Evolutionary conservation across 352 stramenopile genomes (phyloP), one percentile per base, ranked within the genome.

Genomic region (Globisporangium abappressorium): DNA sequence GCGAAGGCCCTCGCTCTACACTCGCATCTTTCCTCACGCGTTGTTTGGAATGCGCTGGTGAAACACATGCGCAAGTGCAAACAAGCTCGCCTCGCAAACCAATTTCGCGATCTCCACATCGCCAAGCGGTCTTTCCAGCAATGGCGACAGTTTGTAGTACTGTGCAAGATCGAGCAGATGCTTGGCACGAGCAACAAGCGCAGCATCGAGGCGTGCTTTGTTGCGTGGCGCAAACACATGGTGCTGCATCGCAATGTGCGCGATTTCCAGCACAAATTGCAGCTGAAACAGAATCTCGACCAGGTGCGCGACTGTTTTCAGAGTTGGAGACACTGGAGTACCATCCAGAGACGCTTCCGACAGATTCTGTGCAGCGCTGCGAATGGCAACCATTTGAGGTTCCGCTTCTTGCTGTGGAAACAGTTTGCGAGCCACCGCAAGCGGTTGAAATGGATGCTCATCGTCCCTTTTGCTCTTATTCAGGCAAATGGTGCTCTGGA

Each of bases 401-500:
- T 88, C 30, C 79, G 82, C 0, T 92, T 89, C 26, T 33, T 75
- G 26, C 59, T 89, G 11, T 92, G 84, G 84, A 76, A 79, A 30
- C 57, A 69, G 53, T 89, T 87, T 28, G 69, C 71, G 3, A 38
- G 8, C 8, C 70, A 82, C 8, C 54, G 69, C 7, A 68, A 70
- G 41, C 72, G 68, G 1, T 61, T 91, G 11, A 70, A 72, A n/a
- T 57, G 63, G 28, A 28, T 81, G 9, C 26, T 74, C 15, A n/a
- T 34, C 24, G 64, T 64, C 2, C 28, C 46, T 53, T 36, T 68
- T 20, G 26, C 22, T 57, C 36, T 11, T n/a, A 5, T 61, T 33
- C 55, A 60, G 30, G 55, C 2, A 4, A 28, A 14, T 46, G 30
- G 8, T 12, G 20, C 14, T 28, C 2, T 9, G 20, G n/a, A 18